Base-by-base conservation (phyloP, 2,329 filamentous ascomycete species). In the Periconia sp. region DNA sequence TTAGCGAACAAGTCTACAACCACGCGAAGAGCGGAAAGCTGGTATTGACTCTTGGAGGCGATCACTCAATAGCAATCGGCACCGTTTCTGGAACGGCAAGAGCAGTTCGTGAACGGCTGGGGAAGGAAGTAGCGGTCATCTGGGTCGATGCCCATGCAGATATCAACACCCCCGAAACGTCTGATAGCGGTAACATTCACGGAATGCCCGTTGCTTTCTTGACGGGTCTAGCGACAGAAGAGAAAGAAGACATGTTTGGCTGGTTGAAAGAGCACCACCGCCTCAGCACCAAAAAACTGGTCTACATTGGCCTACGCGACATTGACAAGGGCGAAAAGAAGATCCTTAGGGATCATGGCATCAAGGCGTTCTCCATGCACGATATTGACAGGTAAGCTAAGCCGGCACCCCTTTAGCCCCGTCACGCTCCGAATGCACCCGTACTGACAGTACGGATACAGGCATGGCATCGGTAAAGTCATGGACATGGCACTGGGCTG, bases 71-170 rank as follows among this genome's bases (percentile, higher is more conserved):
- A 66, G 94, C 94, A 51, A 95, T 99, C 59, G 94, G 94, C 51
- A 95, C 90, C 34, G 84, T 99, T 58, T 87, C 87, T 19, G 94
- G 94, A 28, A 89, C 87, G 1, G 89, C 92, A 24, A 89, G 87
- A 75, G 94, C 92, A 0, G 86, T 89, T 28, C 84, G 89, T 45
- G 92, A 99, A 78, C 78, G 92, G 13, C 76, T 95, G 46, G 83
- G 78, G 31, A 81, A 87, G 42, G 92, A 97, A 61, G 85, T 96
- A 51, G 94, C 91, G 10, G 89, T 99, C 44, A 95, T 99, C 70
- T 99, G 94, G 94, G 94, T 99, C 22, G 94, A 99, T 72, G 94
- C 94, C 18, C 94, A 99, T 72, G 87, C 92, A 40, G 94, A 99
- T 72, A 96, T 99, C 78, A 99, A 99, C 76, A 91, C 89, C 1